Percentiles rank a stretch among this genome's conserved stretches.
Conservation (phyloP, 1,284 basidiomycete genomes). For the Rhizoctonia solani region DNA sequence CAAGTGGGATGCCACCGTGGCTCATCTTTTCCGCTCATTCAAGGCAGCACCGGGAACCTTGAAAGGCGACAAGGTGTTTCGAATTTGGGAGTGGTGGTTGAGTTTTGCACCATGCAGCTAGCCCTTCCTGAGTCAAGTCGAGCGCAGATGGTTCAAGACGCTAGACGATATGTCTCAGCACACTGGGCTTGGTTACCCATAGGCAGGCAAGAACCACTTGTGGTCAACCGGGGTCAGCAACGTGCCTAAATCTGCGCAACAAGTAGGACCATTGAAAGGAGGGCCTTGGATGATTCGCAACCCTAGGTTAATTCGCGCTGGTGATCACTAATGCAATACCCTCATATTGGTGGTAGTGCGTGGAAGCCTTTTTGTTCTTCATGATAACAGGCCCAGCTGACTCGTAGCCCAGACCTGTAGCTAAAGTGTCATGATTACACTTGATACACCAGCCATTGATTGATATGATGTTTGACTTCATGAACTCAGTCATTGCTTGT, state of each 20-base stretch:
- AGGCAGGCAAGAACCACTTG: neutral
- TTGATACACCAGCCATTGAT: too few relatives aligned
- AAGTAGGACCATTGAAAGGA: neutral
- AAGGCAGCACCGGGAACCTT: neutral
- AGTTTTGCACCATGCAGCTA: neutral
- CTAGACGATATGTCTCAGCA: neutral
- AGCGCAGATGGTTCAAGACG: neutral
- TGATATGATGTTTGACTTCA: too few relatives aligned
- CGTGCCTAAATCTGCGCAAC: neutral
- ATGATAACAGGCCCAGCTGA: too few relatives aligned
- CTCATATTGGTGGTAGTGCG: too few relatives aligned
- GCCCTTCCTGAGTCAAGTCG: too few relatives aligned
- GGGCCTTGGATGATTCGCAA: slow-evolving; percentile 2
- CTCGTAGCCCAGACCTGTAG: too few relatives aligned
- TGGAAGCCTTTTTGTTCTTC: too few relatives aligned
- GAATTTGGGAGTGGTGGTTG: neutral
- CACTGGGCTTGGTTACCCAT: slow-evolving; percentile 17
- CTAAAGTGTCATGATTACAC: too few relatives aligned
- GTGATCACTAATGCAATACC: too few relatives aligned
- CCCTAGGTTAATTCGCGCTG: too few relatives aligned
- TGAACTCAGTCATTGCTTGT: too few relatives aligned
- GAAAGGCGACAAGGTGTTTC: neutral
- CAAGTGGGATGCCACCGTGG: neutral
- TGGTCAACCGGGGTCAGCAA: neutral
- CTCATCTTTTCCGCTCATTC: neutral